Evolutionary conservation across 768 basidiomycete species (phyloP).

Genomic region (Candolleomyces aberdarensis): DNA sequence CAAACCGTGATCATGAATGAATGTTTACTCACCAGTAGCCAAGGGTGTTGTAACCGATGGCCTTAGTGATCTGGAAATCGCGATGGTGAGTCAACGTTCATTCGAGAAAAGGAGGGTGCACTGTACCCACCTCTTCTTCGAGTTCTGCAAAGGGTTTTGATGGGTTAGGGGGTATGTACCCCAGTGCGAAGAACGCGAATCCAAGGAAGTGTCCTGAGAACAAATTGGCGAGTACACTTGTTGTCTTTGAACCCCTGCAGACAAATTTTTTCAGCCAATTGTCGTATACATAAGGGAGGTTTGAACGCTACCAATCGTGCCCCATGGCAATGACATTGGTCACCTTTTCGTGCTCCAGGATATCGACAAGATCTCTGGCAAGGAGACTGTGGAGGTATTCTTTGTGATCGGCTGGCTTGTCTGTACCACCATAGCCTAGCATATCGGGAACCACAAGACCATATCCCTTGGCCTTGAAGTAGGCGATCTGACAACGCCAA

Average conservation of each 20-base stretch:
- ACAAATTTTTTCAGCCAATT: background rate
- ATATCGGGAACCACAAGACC: constrained; percentile 46
- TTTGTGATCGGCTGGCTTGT: constrained; percentile 39
- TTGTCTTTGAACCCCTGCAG: constrained; percentile 35
- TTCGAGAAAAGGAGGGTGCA: background rate
- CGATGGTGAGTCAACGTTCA: too few species aligned
- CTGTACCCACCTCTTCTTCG: background rate
- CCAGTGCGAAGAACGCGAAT: constrained; percentile 37
- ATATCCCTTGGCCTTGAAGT: constrained; percentile 39
- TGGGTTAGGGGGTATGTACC: constrained; percentile 26
- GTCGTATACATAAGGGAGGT: background rate
- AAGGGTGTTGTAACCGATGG: constrained; percentile 1
- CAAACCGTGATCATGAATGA: background rate
- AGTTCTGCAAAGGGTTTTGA: background rate
- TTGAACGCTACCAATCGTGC: constrained; percentile 36
- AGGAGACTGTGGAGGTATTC: constrained; percentile 36
- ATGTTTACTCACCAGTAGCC: constrained; percentile 3
- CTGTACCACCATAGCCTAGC: constrained; percentile 48
- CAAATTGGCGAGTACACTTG: constrained; percentile 36
- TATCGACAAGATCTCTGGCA: constrained; percentile 39
- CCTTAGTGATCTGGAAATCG: background rate
- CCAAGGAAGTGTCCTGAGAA: constrained; percentile 37
- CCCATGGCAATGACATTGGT: constrained; percentile 36
- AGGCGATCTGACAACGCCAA: constrained; percentile 38
- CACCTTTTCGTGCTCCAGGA: constrained; percentile 35